Percentiles rank a stretch among this genome's conserved stretches.
These are phyloP conservation scores for Teratosphaeria nubilosa DNA, from an alignment of 2,329 filamentous ascomycete species.

Conservation along the genomic window DNA sequence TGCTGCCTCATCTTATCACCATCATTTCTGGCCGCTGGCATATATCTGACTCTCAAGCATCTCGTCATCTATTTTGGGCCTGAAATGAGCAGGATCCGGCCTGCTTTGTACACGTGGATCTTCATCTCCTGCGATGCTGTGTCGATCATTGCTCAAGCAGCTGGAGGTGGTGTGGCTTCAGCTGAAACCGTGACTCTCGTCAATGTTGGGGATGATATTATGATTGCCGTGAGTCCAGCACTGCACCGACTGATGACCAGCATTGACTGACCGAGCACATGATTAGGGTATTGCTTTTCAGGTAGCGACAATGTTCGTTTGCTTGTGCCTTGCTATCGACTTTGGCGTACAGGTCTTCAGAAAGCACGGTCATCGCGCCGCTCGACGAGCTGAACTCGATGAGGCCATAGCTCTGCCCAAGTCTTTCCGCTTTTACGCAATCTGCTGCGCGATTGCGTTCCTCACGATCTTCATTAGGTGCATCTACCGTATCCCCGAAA, in stretches of 20 bases:
- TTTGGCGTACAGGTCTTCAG: conserved; percentile 22
- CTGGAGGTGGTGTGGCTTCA: conserved; percentile 34
- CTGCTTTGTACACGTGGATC: conserved; percentile 39
- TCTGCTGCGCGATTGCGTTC: conserved; percentile 48
- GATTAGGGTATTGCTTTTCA: conserved; percentile 31
- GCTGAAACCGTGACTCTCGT: conserved; percentile 26
- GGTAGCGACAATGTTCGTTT: conserved; percentile 34
- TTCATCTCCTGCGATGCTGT: conserved; percentile 42
- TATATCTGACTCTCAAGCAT: conserved; percentile 40
- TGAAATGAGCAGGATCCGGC: conserved; percentile 31
- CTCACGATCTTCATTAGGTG: conserved; percentile 55
- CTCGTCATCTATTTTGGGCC: conserved; percentile 35
- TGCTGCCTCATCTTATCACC: conserved; percentile 35
- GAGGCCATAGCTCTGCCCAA: conserved; percentile 21
- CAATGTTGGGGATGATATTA: conserved; percentile 33
- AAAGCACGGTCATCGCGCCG: conserved; percentile 1
- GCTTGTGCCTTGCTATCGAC: conserved; percentile 32
- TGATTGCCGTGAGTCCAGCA: conserved; percentile 25
- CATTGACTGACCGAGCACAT: background rate
- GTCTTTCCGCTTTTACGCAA: conserved; percentile 45
- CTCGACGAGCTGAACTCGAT: conserved; percentile 22
- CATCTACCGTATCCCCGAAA: conserved; percentile 49
- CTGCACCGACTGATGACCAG: background rate
- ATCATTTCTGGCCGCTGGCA: conserved; percentile 36
- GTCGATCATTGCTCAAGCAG: conserved; percentile 36